Conservation (phyloP, 2,329 filamentous ascomycete species). For the Berkeleyomyces rouxiae region DNA sequence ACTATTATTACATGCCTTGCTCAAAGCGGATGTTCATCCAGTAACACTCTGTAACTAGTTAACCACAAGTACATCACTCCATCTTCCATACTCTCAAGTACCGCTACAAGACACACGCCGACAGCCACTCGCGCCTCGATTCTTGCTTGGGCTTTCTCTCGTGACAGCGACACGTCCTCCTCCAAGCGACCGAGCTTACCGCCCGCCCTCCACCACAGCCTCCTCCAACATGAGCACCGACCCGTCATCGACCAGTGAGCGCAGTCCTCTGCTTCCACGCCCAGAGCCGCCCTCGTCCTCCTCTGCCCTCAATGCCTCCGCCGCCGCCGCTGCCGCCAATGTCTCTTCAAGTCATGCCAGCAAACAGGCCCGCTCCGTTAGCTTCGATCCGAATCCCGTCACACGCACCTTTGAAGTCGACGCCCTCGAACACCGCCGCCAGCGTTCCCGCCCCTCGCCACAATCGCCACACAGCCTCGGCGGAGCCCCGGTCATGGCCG, state of each 20-base stretch:
- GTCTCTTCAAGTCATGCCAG: slow-evolving; percentile 15
- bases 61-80: background rate
- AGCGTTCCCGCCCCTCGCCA: slow-evolving; percentile 21
- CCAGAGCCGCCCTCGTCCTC: slow-evolving; percentile 1
- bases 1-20: background rate
- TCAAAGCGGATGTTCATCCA: background rate
- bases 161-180: background rate
- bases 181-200: background rate
- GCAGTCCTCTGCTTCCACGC: slow-evolving; percentile 9
- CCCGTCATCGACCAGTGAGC: slow-evolving; percentile 7
- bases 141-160: too few relatives aligned
- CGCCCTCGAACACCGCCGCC: slow-evolving; percentile 20
- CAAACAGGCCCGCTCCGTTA: slow-evolving; percentile 47
- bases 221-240: slow-evolving; percentile 7
- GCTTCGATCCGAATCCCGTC: slow-evolving; percentile 56
- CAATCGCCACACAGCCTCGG: slow-evolving; percentile 21
- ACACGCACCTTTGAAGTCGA: slow-evolving; percentile 43
- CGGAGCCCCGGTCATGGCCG: slow-evolving; percentile 46
- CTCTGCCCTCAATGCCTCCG: background rate
- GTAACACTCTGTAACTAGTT: background rate
- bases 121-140: too few relatives aligned
- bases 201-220: background rate
- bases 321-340: background rate
- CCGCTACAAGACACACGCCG: background rate
- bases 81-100: background rate